Percentiles rank a stretch among this genome's conserved stretches.
phyloP scores from a whole-genome alignment of 768 basidiomycete species.

The Trametes gibbosa region DNA sequence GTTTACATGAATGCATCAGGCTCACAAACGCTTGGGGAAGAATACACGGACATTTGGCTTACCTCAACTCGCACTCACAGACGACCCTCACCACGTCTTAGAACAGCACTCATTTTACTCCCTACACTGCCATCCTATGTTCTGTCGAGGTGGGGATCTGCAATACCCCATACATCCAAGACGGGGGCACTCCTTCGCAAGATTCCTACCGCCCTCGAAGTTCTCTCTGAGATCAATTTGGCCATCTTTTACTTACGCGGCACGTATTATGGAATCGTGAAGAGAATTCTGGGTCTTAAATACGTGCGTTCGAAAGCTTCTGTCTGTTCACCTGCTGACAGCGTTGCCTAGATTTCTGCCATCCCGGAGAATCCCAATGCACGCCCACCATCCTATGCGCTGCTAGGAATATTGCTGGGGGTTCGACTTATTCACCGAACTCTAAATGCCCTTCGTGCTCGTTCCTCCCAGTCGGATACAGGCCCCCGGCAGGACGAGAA shows the following conservation, averaged over 20 bases:
- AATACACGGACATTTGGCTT: constrained; percentile 85
- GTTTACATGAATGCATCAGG: constrained; percentile 40
- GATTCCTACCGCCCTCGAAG: constrained; percentile 52
- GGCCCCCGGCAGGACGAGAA: constrained; percentile 28
- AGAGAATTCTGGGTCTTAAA: constrained; percentile 63
- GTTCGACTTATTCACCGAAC: constrained; percentile 65
- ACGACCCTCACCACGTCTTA: constrained; percentile 45
- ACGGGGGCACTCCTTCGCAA: constrained; percentile 31
- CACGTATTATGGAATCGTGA: constrained; percentile 71
- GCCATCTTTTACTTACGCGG: constrained; percentile 80
- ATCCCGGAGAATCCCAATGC: constrained; percentile 67
- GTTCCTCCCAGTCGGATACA: constrained; percentile 16
- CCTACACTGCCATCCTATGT: constrained; percentile 65
- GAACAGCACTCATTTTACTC: constrained; percentile 59
- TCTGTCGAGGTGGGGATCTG: constrained; percentile 47
- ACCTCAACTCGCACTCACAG: constrained; percentile 44
- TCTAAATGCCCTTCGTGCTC: constrained; percentile 41
- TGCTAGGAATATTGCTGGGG: constrained; percentile 72
- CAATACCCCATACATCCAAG: constrained; percentile 33
- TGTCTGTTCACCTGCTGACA: neutral
- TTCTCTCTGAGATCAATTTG: constrained; percentile 68
- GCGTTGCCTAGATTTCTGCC: constrained; percentile 59
- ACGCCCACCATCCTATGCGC: constrained; percentile 81
- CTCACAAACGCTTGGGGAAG: constrained; percentile 84
- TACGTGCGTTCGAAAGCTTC: constrained; percentile 47